These are phyloP conservation scores for Ustilago crameri DNA, from an alignment of 1,284 basidiomycete species.

Conservation along the genomic window DNA sequence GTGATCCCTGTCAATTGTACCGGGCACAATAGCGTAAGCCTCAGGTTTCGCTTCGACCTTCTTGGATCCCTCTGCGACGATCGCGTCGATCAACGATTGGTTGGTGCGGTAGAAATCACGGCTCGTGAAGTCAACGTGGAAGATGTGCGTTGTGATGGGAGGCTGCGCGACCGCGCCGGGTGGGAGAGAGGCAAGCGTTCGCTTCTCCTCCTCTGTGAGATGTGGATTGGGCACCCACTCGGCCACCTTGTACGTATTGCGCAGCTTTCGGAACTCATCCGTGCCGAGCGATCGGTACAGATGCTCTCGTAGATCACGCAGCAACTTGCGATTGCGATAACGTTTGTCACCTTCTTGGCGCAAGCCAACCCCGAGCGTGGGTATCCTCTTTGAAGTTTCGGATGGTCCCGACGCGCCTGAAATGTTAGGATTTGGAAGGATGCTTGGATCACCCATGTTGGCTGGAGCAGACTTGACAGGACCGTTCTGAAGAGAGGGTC, in stretches of 20 bases:
- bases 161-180: constrained; percentile 41
- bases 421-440: constrained; percentile 9
- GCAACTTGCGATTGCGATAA: constrained; percentile 54
- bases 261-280: constrained; percentile 53
- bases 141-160: constrained; percentile 51
- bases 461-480: constrained; percentile 5
- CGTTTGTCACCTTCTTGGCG: constrained; percentile 53
- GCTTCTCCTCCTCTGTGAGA: constrained; percentile 42
- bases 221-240: constrained; percentile 52
- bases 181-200: constrained; percentile 37
- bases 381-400: constrained; percentile 27
- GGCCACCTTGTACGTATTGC: constrained; percentile 47
- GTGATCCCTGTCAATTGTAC: constrained; percentile 48
- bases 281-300: constrained; percentile 56
- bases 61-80: constrained; percentile 38
- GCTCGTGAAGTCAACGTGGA: constrained; percentile 50
- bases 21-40: constrained; percentile 50
- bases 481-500: constrained; percentile 4
- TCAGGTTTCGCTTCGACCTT: constrained; percentile 52
- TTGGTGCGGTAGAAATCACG: constrained; percentile 54
- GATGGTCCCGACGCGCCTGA: constrained; percentile 17
- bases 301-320: constrained; percentile 51
- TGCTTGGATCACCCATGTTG: constrained; percentile 6
- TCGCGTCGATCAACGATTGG: constrained; percentile 49
- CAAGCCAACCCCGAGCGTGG: constrained; percentile 47